A percentile compares a stretch with the other conserved stretches of the same genome.
phyloP scores from a whole-genome alignment of 768 basidiomycete species.

The Serendipita vermifera region DNA sequence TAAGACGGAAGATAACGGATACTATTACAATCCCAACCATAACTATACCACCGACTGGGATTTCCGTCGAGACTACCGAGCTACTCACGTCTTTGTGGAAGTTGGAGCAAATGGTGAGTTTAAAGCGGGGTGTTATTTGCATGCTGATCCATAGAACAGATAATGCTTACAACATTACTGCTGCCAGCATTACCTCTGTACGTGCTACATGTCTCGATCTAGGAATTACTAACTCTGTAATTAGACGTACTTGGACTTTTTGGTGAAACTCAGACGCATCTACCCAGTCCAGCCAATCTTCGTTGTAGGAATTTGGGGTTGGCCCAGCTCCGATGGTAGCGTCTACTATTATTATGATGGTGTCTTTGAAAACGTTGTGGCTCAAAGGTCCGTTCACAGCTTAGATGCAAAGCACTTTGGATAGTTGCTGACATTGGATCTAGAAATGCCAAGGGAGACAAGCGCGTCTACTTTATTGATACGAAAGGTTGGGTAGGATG shows the following conservation, averaged over 20 bases:
- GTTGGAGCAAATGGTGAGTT: constrained; percentile 2
- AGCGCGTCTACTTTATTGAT: constrained; percentile 39
- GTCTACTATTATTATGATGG: constrained; percentile 36
- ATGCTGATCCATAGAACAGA: constrained; percentile 19
- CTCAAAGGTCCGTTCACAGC: constrained; percentile 23
- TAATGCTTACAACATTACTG: constrained; percentile 37
- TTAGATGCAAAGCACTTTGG: not conserved
- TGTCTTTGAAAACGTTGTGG: constrained; percentile 34
- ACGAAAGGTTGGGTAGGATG: constrained; percentile 44
- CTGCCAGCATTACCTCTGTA: constrained; percentile 24
- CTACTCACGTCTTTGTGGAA: constrained; percentile 44
- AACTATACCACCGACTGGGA: constrained; percentile 50
- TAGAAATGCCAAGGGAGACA: constrained; percentile 33
- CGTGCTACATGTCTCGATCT: not conserved
- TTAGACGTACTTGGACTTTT: constrained; percentile 37
- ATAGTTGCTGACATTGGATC: not conserved
- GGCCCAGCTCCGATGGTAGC: constrained; percentile 38
- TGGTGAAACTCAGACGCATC: constrained; percentile 31
- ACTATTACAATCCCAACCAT: constrained; percentile 40
- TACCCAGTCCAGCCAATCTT: constrained; percentile 38
- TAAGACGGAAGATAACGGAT: constrained; percentile 42
- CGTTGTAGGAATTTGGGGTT: constrained; percentile 46
- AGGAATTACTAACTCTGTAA: not conserved
- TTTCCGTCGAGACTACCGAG: constrained; percentile 35
- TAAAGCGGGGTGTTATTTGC: constrained; percentile 31